Percentiles rank a stretch among this genome's conserved stretches.
These are phyloP conservation scores for Plasmodium reichenowi DNA, from an alignment of 169 alveolate species.

Conservation along the genomic window DNA sequence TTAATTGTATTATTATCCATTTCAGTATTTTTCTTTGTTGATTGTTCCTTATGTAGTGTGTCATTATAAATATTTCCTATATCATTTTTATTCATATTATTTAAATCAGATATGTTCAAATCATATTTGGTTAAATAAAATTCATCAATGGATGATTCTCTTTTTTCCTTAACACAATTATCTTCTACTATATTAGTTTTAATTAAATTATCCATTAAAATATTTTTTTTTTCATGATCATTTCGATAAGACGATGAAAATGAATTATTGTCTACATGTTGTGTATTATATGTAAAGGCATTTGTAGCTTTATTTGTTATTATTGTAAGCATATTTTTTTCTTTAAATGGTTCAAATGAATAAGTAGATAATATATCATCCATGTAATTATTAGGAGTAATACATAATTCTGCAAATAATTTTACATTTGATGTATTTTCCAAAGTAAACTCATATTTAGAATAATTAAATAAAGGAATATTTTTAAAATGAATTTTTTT, in stretches of 20 bases:
- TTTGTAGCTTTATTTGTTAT: background rate
- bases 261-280: background rate
- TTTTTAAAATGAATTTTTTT: slow-evolving; percentile 64
- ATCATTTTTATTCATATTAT: background rate
- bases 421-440: slow-evolving; percentile 59
- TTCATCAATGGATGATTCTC: slow-evolving; percentile 38
- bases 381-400: slow-evolving; percentile 25
- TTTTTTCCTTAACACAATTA: background rate
- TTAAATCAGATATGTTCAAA: slow-evolving; percentile 29
- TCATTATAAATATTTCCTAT: slow-evolving; percentile 12
- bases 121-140: slow-evolving; percentile 59
- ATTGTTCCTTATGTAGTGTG: background rate
- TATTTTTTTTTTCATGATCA: slow-evolving; percentile 1
- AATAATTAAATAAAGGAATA: slow-evolving; percentile 66
- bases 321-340: slow-evolving; percentile 29
- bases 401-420: slow-evolving; percentile 31
- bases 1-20: slow-evolving; percentile 6
- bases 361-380: slow-evolving; percentile 70
- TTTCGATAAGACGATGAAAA: background rate
- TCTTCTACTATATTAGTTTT: slow-evolving; percentile 8
- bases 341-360: slow-evolving; percentile 48
- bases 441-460: slow-evolving; percentile 34
- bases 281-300: background rate
- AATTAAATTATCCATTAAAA: background rate
- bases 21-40: background rate